Base-by-base conservation (phyloP, 148 eudicot species). In the Rhododendron vialii region DNA sequence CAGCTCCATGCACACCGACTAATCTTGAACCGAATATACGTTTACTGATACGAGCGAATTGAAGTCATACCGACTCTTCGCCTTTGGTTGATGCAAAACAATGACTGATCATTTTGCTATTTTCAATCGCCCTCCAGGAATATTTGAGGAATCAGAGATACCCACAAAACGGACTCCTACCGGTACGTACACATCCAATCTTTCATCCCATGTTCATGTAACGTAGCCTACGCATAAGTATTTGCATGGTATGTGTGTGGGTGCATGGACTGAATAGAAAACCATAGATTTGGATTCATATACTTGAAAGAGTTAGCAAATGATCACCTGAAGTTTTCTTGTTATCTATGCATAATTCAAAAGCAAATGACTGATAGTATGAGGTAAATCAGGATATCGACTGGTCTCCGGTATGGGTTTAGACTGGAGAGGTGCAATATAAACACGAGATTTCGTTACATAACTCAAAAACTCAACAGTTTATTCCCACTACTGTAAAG, bases 141-240 rank as follows among this genome's bases (percentile, higher is more conserved):
- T 28, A 69, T 83, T 69, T 47, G 47, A 84, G 47, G 24, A 28
- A 50, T 71, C 63, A 71, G 79, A 84, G 63, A 14, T 77, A 28
- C 85, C 85, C 8, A 20, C 63, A 47, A 47, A 26, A 48, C 5
- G 79, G 45, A 69, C 63, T 48, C 13, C 26, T 48, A 30, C 75
- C 55, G 43, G 85, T 84, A 84, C 79, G 85, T 84, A 84, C 79
- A 7, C n/a, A 41, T 30, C 75, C 79, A 47, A 10, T 71, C 63
- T 47, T 48, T 48, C 33, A 67, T 65, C 4, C 74, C 74, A 67
- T 67, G 33, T 65, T 65, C 30, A 65, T 65, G 71, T 65, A n/a
- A 65, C 45, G 45, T 57, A 57, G 5, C n/a, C 13, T 67, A 26
- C 74, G 33, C 9, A 67, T 10, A 67, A 67, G 5, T 67, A 67